phyloP scores from a whole-genome alignment of 139 green algal genomes.

The Monoraphidium neglectum region DNA sequence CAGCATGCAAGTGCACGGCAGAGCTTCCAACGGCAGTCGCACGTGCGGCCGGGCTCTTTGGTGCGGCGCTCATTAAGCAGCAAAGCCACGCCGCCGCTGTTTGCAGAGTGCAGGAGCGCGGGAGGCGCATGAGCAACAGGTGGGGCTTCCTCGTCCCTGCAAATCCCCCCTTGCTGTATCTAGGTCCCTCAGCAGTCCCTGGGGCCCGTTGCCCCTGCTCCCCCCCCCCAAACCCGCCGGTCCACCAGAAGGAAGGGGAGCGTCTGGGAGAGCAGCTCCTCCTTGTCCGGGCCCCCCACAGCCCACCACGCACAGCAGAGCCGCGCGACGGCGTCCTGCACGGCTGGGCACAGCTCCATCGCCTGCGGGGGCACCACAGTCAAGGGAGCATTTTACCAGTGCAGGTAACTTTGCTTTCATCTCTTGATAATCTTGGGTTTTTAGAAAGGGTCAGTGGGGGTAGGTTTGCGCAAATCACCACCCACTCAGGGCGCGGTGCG shows the following conservation, averaged over 20 bases:
- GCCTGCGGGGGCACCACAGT: conserved; percentile 30
- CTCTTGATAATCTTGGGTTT: background rate
- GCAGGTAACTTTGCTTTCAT: background rate
- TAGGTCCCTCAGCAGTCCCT: too few relatives aligned
- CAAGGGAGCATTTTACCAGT: background rate
- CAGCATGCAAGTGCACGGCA: background rate
- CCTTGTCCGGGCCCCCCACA: conserved; percentile 40
- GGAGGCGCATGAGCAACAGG: too few relatives aligned
- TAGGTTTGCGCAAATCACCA: background rate
- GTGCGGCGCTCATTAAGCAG: background rate
- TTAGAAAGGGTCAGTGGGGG: background rate
- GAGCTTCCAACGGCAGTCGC: background rate
- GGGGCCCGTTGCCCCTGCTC: too few relatives aligned
- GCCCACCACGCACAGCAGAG: conserved; percentile 81
- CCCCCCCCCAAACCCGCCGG: too few relatives aligned
- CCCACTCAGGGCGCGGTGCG: background rate
- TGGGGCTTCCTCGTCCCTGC: too few relatives aligned
- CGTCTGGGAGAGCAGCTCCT: conserved; percentile 66
- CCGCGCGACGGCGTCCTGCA: conserved; percentile 68
- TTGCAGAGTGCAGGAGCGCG: background rate
- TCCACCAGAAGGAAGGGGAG: conserved; percentile 74
- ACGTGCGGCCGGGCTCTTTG: background rate
- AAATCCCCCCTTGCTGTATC: too few relatives aligned
- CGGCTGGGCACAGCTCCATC: conserved; percentile 31
- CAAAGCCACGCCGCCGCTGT: background rate